Evolutionary conservation across 257 asterid genomes (phyloP), one percentile per base, ranked within the genome.

Genomic region (Haberlea rhodopensis): DNA sequence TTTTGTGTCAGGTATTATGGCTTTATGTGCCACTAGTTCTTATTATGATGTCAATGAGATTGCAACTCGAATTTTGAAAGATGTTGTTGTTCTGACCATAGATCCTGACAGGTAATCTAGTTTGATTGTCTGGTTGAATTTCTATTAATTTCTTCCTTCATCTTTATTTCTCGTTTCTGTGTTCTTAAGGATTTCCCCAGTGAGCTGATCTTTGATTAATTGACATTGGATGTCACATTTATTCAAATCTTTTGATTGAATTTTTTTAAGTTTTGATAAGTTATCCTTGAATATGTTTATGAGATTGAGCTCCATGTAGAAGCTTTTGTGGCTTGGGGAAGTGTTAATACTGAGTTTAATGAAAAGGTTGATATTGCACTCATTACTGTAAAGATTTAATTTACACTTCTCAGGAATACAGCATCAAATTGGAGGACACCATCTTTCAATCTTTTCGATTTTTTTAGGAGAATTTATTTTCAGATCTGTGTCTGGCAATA

Each of bases 11-110:
- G 99, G 97, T 81, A 70, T 94, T 72, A 94, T 87, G 99, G 96
- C 99, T 54, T 75, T 94, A 71, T 78, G 83, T 69, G 99, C 99
- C 76, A 90, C 99, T 70, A 84, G 91, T 76, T 80, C 97, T 77
- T 90, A 82, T 62, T 94, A 94, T 69, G 99, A 94, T 27, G 82
- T 80, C 71, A 78, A 91, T 64, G 99, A 94, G 86, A 94, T 94
- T 72, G 99, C 96, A 20, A 90, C 95, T 68, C 82, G 96, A 65
- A 90, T 94, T 72, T 78, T 94, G 67, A 97, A 97, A 25, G 86
- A 86, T 75, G 65, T 90, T 71, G 95, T 94, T 56, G 91, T 87
- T 71, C 81, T 94, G 69, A 94, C 92, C 34, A 84, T 94, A 75
- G 97, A 94, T 78, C 90, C 95, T 27, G 99, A 94, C 95, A 86